Conservation (phyloP, 129 eudicot species). For the Oenanthe sinensis region DNA sequence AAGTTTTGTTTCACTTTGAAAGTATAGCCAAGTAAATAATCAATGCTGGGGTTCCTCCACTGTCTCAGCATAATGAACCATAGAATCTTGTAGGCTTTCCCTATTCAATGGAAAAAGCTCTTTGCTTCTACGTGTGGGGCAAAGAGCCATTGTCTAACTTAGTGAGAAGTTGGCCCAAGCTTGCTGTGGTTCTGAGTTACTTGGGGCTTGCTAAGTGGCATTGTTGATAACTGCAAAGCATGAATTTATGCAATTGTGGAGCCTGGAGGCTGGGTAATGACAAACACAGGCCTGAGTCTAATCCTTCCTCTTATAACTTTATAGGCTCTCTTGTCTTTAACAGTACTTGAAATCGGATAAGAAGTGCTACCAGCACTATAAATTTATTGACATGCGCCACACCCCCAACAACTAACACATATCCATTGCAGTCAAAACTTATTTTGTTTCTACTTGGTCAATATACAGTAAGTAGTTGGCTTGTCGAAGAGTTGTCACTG, state of each 20-base stretch:
- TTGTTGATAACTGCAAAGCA: not conserved
- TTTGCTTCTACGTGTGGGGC: not conserved
- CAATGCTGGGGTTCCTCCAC: not conserved
- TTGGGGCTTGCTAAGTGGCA: not conserved
- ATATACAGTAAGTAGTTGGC: not conserved
- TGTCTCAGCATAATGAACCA: not conserved
- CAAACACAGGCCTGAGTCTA: constrained; percentile 10
- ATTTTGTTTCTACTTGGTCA: not conserved
- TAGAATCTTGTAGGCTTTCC: not conserved
- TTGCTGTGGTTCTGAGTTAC: constrained; percentile 6
- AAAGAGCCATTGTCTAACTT: constrained; percentile 4
- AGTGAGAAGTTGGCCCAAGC: constrained; percentile 11
- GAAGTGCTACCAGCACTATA: constrained; percentile 6
- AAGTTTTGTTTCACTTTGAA: not conserved
- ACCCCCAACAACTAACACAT: constrained; percentile 4
- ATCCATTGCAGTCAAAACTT: not conserved
- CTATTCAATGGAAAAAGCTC: not conserved
- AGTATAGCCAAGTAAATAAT: not conserved
- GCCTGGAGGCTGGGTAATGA: constrained; percentile 13
- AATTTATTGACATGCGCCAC: constrained; percentile 1
- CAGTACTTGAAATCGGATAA: not conserved
- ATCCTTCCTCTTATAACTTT: not conserved
- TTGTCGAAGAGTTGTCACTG: not conserved
- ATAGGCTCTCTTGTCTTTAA: not conserved
- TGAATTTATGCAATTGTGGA: constrained; percentile 11